phyloP scores from a whole-genome alignment of 129 eudicot genomes.

The Saussurea involucrata region DNA sequence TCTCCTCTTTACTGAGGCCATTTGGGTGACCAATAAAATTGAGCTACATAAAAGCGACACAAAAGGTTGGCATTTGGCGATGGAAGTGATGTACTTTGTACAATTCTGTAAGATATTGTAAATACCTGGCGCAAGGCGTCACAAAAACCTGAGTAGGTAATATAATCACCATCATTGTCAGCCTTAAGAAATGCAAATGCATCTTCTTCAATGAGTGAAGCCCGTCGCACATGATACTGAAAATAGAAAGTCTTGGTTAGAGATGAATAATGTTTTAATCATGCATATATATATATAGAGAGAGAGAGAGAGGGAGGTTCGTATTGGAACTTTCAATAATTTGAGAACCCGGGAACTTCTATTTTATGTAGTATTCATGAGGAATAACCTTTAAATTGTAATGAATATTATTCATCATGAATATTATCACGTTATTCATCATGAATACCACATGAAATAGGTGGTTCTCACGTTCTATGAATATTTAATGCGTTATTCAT shows the following conservation, averaged over 20 bases:
- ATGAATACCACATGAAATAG: too few species aligned
- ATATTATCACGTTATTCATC: too few species aligned
- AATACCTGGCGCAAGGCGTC: conserved; percentile 74
- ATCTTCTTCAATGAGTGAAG: conserved; percentile 59
- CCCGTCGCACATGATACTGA: conserved; percentile 71
- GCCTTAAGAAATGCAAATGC: conserved; percentile 75
- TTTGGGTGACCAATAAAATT: conserved; percentile 50
- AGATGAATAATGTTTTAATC: neutral
- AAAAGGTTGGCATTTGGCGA: neutral
- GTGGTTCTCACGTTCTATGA: too few species aligned
- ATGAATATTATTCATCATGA: too few species aligned
- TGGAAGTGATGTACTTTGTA: neutral
- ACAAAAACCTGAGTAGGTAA: conserved; percentile 63
- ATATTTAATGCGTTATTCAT: too few species aligned
- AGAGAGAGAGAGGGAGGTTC: neutral
- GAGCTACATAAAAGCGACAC: conserved; percentile 42
- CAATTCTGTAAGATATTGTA: neutral
- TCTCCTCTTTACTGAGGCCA: conserved; percentile 67
- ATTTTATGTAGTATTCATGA: too few species aligned
- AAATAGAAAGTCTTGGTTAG: conserved; percentile 12
- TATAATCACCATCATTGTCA: conserved; percentile 51
- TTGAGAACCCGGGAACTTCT: too few species aligned
- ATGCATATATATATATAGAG: neutral
- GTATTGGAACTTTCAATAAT: too few species aligned
- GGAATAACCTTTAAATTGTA: too few species aligned